A percentile compares a stretch with the other conserved stretches of the same genome.
Evolutionary conservation across 345 rosid genomes (phyloP).

Genomic region (Litchi chinensis): DNA sequence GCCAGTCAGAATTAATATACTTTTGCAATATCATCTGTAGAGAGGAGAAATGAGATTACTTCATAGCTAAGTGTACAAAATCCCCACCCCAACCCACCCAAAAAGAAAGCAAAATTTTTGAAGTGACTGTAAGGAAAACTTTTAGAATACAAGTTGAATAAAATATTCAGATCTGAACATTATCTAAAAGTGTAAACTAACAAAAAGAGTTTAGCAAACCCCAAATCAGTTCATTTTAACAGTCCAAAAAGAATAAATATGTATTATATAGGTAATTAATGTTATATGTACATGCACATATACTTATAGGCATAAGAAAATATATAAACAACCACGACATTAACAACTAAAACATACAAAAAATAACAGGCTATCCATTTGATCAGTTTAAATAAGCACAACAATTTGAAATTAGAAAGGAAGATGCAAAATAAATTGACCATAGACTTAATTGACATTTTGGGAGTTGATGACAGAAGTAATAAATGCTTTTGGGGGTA

Average conservation of each 20-base stretch:
- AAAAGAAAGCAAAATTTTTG: background rate
- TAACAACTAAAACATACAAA: background rate
- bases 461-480: background rate
- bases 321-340: background rate
- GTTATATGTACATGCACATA: background rate
- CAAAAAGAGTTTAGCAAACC: background rate
- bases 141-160: background rate
- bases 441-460: background rate
- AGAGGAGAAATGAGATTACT: constrained; percentile 26
- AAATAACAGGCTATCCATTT: background rate
- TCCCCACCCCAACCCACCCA: background rate
- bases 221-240: background rate
- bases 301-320: background rate
- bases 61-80: constrained; percentile 4
- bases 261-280: background rate
- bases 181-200: constrained; percentile 2
- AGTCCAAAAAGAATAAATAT: background rate
- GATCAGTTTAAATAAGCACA: background rate
- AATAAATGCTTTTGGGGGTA: background rate
- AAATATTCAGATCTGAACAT: background rate
- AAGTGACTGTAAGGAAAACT: background rate
- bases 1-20: constrained; percentile 73
- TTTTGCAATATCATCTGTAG: constrained; percentile 75
- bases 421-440: background rate
- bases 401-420: background rate